Evolutionary conservation across 176 grass and related monocot genomes (phyloP), one percentile per base, ranked within the genome.

Genomic region (Carex pumila): DNA sequence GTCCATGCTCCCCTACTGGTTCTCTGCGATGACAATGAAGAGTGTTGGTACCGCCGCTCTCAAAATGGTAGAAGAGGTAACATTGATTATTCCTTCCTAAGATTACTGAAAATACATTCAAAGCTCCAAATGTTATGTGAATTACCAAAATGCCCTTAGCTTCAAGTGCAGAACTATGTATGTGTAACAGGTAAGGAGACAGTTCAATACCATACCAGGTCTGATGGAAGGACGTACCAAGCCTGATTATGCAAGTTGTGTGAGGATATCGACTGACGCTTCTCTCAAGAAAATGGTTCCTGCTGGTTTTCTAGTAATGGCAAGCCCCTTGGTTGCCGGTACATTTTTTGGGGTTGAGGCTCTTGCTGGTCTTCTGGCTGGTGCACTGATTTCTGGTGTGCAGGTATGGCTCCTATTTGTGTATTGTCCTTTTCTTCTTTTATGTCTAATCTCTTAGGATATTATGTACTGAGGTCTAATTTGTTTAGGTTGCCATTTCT

Each of bases 1-100:
- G 0, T 91, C 86, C 22, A 97, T 94, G 92, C 92, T 97, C 1
- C 94, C 94, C 0, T 97, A 97, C 81, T 94, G 94, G 94, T 94
- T 97, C 85, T 98, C 92, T 14, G 90, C 92, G 39, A 94, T 94
- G 89, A 98, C 89, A 0, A 94, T 94, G 90, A 85, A 87, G 29
- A 94, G 92, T 84, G 92, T 98, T 3, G 95, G 95, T 3, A 93
- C 87, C 79, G 92, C 95, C 0, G 92, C 92, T 73, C 75, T 98
- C 54, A 50, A 63, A 87, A 94, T 93, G 95, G 92, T 93, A 36
- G 86, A 98, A 85, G 95, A 98, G 86, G 81, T 83, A 68, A 78
- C 54, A 9, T 36, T 78, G 3, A 31, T 12, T 77, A 49, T 63
- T 47, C 34, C 15, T 36, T 63, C 45, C 49, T 79, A 14, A 29